Base-by-base conservation (phyloP, 345 rosid species). In the Geranium brycei region DNA sequence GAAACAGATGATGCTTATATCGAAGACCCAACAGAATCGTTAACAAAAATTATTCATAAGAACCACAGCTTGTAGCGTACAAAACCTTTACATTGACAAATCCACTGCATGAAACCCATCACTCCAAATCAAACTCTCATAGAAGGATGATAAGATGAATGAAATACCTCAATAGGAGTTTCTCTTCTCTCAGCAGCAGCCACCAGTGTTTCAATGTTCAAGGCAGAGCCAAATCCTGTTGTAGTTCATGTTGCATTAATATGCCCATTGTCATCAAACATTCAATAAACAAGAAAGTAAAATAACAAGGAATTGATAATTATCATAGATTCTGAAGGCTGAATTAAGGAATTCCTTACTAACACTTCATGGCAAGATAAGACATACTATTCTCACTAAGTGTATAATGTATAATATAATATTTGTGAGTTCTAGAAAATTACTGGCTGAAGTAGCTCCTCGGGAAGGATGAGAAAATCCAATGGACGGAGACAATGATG, bases 121-220 rank as follows among this genome's bases (percentile, higher is more conserved):
- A 8, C 53, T 47, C 3, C 6, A 13, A 47, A 47, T 57, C 59
- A 57, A 11, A 16, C 19, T 57, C 18, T 16, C 15, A 53, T 57
- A 16, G 53, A 57, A 17, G 59, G 18, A 57, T 3, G 18, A 57
- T 57, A 15, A 28, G 31, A 17, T 19, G 57, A 62, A 30, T 5
- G 10, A 23, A 63, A 30, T 80, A 92, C 99, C 96, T 92, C 96
- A 64, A 92, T 81, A 57, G 86, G 91, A 31, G 83, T 83, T 60
- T 87, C 90, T 64, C 97, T 85, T 76, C 96, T 86, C 82, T 87
- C 97, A 17, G 97, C 96, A 64, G 99, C 99, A 76, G 97, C 95
- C 70, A 86, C 90, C 55, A 93, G 83, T 62, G 99, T 93, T 79
- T 86, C 99, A 65, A 93, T 87, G 78, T 86, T 93, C 86, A 93